Percentiles rank a stretch among this genome's conserved stretches.
Evolutionary conservation across 768 basidiomycete species (phyloP).

Genomic region (Mycena belliarum): DNA sequence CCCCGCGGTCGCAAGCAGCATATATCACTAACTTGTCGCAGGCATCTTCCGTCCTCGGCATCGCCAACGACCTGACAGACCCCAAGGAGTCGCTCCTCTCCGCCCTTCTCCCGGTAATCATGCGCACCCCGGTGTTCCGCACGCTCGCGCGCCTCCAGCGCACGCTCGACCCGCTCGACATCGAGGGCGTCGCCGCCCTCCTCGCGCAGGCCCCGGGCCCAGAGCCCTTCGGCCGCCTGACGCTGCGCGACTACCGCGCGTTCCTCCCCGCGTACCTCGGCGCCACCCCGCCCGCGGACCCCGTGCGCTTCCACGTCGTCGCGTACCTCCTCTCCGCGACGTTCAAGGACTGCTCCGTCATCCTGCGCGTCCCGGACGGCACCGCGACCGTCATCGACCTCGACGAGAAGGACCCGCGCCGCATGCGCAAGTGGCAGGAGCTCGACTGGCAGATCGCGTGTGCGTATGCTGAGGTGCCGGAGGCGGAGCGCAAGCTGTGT

Average conservation of each 20-base stretch:
- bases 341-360: slow-evolving; percentile 92
- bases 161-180: slow-evolving; percentile 78
- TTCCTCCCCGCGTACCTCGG: slow-evolving; percentile 60
- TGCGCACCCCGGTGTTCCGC: slow-evolving; percentile 52
- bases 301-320: slow-evolving; percentile 64
- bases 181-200: slow-evolving; percentile 71
- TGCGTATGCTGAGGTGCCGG: slow-evolving; percentile 32
- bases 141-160: slow-evolving; percentile 66
- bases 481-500: slow-evolving; percentile 9
- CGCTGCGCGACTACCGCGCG: slow-evolving; percentile 60
- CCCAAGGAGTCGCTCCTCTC: slow-evolving; percentile 55
- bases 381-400: slow-evolving; percentile 78
- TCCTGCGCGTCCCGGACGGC: slow-evolving; percentile 32
- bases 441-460: slow-evolving; percentile 70
- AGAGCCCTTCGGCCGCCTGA: slow-evolving; percentile 48
- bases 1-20: background rate
- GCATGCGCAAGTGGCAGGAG: slow-evolving; percentile 69
- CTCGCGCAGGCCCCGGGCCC: slow-evolving; percentile 33
- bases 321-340: slow-evolving; percentile 88
- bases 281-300: slow-evolving; percentile 9
- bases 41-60: slow-evolving; percentile 24
- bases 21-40: background rate
- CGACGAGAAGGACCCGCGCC: slow-evolving; percentile 72
- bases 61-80: slow-evolving; percentile 27
- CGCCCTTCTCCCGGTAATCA: slow-evolving; percentile 49